Conservation (phyloP, 768 basidiomycete genomes). For the Tylopilus subfusipes region DNA sequence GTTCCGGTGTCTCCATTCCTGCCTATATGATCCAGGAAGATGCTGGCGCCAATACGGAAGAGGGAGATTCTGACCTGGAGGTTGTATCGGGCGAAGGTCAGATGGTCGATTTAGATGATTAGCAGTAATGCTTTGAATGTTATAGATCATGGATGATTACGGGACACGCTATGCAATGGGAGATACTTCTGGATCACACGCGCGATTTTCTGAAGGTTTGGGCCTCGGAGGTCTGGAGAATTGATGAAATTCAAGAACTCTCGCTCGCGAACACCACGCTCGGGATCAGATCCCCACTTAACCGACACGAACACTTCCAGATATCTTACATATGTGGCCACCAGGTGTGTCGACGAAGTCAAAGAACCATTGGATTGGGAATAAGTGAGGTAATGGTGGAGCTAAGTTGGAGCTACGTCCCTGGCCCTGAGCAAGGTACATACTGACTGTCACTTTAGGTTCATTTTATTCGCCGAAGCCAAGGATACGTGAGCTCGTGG, state of each 20-base stretch:
- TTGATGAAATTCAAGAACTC: background rate
- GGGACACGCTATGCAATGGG: background rate
- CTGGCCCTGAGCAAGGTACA: background rate
- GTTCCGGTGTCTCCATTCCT: constrained; percentile 52
- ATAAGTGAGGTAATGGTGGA: constrained; percentile 69
- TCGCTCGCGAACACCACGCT: too few species aligned
- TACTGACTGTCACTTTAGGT: constrained; percentile 19
- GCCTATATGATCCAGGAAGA: constrained; percentile 28
- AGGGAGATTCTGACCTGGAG: constrained; percentile 13
- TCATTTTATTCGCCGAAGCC: too few species aligned
- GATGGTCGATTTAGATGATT: constrained; percentile 22
- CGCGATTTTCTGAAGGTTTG: background rate
- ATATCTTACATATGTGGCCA: constrained; percentile 56
- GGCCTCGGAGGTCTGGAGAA: too few species aligned
- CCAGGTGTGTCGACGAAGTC: constrained; percentile 55
- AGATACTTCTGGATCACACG: background rate
- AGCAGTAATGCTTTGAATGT: constrained; percentile 18
- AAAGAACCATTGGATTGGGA: constrained; percentile 77
- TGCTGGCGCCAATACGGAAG: background rate
- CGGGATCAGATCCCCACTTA: too few species aligned
- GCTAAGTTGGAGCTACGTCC: constrained; percentile 33
- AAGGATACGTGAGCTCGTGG: too few species aligned
- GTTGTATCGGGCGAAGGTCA: constrained; percentile 6
- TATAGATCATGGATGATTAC: background rate
- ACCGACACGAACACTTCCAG: background rate